Percentiles rank a stretch among this genome's conserved stretches.
Conservation (phyloP, 2,329 filamentous ascomycete species). For the Fusarium proliferatum region DNA sequence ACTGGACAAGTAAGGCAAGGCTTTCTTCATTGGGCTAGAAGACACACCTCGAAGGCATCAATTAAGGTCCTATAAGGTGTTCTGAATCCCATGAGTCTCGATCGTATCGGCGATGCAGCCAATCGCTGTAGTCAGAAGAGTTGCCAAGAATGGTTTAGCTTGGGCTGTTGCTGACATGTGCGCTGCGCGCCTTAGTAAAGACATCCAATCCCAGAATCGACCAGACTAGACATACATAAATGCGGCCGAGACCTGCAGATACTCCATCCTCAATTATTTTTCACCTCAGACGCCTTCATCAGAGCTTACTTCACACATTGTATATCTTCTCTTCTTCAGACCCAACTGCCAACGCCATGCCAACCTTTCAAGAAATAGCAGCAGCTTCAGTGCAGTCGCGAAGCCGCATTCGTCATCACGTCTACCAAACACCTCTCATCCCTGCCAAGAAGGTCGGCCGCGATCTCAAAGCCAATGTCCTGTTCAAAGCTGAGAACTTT, state of each 20-base stretch:
- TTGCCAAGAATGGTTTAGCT: background rate
- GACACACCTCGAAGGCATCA: background rate
- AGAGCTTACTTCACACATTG: background rate
- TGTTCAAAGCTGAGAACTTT: background rate
- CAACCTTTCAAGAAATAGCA: background rate
- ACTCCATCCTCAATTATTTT: accelerated
- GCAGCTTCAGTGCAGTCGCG: background rate
- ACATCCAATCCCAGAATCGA: background rate
- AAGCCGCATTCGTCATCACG: background rate
- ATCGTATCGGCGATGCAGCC: too few species aligned
- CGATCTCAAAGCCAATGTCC: background rate
- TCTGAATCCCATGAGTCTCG: background rate
- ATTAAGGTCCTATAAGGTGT: background rate
- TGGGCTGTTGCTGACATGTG: background rate
- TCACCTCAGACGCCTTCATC: too few species aligned
- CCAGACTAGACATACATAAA: background rate
- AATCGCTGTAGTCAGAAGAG: accelerated
- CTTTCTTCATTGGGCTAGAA: background rate
- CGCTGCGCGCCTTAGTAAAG: background rate
- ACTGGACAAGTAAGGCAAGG: background rate
- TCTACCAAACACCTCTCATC: constrained; percentile 5
- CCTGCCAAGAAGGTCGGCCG: background rate
- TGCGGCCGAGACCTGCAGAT: background rate
- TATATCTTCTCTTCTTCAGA: background rate
- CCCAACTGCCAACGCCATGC: background rate